Evolutionary conservation across 2,329 filamentous ascomycete genomes (phyloP).

Genomic region (Diplodia intermedia): DNA sequence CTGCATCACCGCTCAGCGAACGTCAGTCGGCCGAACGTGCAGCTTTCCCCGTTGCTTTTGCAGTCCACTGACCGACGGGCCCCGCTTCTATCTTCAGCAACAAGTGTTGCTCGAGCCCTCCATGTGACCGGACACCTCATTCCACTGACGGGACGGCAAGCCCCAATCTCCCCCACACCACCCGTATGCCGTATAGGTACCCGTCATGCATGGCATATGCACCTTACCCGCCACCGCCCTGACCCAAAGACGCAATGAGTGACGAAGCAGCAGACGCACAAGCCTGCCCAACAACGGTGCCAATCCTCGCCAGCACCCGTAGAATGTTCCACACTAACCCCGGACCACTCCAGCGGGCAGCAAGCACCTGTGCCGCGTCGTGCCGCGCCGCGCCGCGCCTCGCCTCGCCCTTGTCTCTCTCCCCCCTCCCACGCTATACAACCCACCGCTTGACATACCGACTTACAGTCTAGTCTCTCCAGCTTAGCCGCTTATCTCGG

Average conservation of each 20-base stretch:
- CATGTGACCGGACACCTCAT: background rate
- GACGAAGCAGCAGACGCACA: slow-evolving; percentile 11
- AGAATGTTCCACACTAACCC: background rate
- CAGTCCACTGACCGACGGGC: background rate
- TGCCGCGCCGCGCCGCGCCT: too few species aligned
- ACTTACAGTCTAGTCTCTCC: too few species aligned
- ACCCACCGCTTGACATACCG: too few species aligned
- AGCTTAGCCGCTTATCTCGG: background rate
- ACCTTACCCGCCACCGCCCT: background rate
- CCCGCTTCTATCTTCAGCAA: background rate
- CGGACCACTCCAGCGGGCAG: background rate
- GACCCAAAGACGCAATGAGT: background rate
- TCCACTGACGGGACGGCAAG: background rate
- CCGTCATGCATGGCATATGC: background rate
- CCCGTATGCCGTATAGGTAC: background rate
- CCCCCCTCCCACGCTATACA: background rate
- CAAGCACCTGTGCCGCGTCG: background rate
- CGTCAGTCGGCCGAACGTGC: background rate
- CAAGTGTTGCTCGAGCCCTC: background rate
- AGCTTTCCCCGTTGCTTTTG: background rate
- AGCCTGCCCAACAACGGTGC: background rate
- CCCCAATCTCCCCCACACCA: background rate
- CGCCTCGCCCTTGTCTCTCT: too few species aligned
- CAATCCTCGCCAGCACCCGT: background rate
- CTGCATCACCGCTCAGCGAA: background rate